Evolutionary conservation across 2,329 filamentous ascomycete species (phyloP), one percentile per base, ranked within the genome.

Genomic region (Rhynchosporium graminicola): DNA sequence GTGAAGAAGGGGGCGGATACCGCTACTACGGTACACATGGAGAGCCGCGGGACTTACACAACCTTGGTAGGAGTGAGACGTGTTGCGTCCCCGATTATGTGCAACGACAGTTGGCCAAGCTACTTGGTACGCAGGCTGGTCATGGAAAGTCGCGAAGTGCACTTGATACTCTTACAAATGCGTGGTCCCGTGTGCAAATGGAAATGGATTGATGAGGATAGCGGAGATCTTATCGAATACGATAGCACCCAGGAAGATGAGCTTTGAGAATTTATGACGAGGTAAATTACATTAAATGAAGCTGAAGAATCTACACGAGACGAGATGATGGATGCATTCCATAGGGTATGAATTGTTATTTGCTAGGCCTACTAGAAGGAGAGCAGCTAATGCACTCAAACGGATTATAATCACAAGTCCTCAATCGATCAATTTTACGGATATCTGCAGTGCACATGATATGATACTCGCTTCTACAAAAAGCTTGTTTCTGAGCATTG

Each of bases 371-470:
- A 20, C 3, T 38, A 0, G 43, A 26, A 20, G 7, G 13, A 20
- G 42, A 20, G 58, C 20, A 58, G n/a, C 36, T 10, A 20, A 20
- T 20, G 20, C 28, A 15, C 36, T 10, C 28, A 63, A 45, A 31
- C 56, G 4, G 57, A 59, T 10, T 46, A 36, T 15, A 36, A 52
- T 31, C 31, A 10, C 20, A 46, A 28, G 29, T 15, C 33, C 7
- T 42, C 60, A 8, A 10, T 57, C 20, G 28, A 45, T 3, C 33
- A 59, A 3, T 63, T 36, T 10, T 65, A 59, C 28, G 48, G 59
- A 9, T 65, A 63, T 8, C 63, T 63, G 3, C 29, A 59, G 40
- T 63, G 57, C 33, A 40, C 61, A n/a, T 42, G 57, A 10, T 63
- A 59, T 26, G 55, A 63, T 38, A 2, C 15, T 7, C 43, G 46